Evolutionary conservation across 345 rosid species (phyloP).

Genomic region (Kandelia obovata): DNA sequence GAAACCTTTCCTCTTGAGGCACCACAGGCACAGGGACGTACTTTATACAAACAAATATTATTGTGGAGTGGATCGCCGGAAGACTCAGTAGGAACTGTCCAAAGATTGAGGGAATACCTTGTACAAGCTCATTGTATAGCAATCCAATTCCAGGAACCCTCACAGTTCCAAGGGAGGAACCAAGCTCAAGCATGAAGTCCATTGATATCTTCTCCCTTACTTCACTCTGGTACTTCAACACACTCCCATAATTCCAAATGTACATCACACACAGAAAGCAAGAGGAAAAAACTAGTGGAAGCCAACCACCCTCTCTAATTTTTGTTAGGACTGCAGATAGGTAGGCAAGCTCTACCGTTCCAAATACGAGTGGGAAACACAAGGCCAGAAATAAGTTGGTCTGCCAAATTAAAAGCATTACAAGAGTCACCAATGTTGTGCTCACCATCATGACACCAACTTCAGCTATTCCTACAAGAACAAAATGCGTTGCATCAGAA

Average conservation of each 20-base stretch:
- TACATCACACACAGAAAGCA: slow-evolving; percentile 79
- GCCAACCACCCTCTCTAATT: slow-evolving; percentile 84
- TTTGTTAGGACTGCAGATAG: slow-evolving; percentile 77
- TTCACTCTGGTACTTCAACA: slow-evolving; percentile 88
- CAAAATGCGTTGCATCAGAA: slow-evolving; percentile 10
- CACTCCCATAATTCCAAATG: slow-evolving; percentile 93
- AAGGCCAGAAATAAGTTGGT: slow-evolving; percentile 74
- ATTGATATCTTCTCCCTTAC: slow-evolving; percentile 80
- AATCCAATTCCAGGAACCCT: slow-evolving; percentile 86
- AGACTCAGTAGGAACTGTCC: slow-evolving; percentile 83
- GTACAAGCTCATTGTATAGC: slow-evolving; percentile 82
- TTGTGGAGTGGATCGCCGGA: slow-evolving; percentile 86
- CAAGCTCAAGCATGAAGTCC: slow-evolving; percentile 84
- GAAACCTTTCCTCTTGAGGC: slow-evolving; percentile 83
- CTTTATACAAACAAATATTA: slow-evolving; percentile 89
- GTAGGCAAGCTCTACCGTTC: slow-evolving; percentile 72
- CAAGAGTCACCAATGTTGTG: slow-evolving; percentile 78
- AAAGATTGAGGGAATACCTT: slow-evolving; percentile 82
- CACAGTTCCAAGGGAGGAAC: slow-evolving; percentile 77
- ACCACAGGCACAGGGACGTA: slow-evolving; percentile 92
- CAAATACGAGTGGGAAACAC: slow-evolving; percentile 79
- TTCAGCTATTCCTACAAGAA: slow-evolving; percentile 84
- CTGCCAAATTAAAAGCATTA: slow-evolving; percentile 96
- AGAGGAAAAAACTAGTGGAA: slow-evolving; percentile 75
- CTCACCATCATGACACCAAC: slow-evolving; percentile 95